Evolutionary conservation across 768 basidiomycete species (phyloP).

Genomic region (Mycena venus): DNA sequence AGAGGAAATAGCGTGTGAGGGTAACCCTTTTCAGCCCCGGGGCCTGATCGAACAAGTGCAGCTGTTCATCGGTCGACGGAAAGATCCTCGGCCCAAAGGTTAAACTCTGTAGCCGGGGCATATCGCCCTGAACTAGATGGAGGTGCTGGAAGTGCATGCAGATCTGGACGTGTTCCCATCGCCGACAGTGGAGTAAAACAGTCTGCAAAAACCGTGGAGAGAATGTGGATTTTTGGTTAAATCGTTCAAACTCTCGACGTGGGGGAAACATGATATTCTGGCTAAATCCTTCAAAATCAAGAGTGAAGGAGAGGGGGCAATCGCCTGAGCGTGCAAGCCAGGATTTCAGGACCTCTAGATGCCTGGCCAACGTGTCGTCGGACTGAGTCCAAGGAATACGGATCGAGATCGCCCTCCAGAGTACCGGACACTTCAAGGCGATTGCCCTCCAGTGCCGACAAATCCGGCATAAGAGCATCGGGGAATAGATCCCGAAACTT

Average conservation of each 20-base stretch:
- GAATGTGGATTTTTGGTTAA: no score
- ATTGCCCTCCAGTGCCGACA: constrained; percentile 5
- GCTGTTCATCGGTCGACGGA: background rate
- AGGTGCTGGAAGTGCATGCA: background rate
- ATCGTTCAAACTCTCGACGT: no score
- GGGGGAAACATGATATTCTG: no score
- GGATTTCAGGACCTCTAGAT: background rate
- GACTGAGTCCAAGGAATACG: background rate
- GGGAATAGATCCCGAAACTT: background rate
- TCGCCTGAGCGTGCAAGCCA: constrained; percentile 12
- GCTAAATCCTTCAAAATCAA: background rate
- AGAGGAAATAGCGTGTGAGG: background rate
- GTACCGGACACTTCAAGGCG: background rate
- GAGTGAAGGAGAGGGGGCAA: constrained; percentile 5
- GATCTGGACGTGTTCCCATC: constrained; percentile 8
- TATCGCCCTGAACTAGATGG: background rate
- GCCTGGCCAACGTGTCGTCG: background rate
- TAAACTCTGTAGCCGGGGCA: constrained; percentile 13
- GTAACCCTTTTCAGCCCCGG: background rate
- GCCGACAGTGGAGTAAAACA: background rate
- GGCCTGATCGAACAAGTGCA: background rate
- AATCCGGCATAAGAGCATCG: background rate
- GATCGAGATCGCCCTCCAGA: constrained; percentile 9
- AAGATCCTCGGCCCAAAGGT: background rate
- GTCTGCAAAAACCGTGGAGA: background rate